A percentile compares a stretch with the other conserved stretches of the same genome.
Conservation (phyloP, 345 rosid species). For the Abelmoschus esculentus region DNA sequence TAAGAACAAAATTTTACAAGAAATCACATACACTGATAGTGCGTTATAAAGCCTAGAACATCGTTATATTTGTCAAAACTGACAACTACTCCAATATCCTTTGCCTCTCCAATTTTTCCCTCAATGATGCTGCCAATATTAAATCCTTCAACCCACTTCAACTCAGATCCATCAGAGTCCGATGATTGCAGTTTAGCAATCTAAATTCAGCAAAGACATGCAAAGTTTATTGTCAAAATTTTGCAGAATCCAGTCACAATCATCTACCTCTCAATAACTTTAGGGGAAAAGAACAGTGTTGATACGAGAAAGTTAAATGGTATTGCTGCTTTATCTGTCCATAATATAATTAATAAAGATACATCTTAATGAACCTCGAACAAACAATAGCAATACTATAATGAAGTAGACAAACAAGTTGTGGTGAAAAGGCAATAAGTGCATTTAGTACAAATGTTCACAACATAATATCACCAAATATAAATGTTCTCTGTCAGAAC, state of each 20-base stretch:
- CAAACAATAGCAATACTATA: too few relatives aligned
- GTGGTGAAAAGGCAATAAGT: neutral
- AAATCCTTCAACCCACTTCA: conserved; percentile 71
- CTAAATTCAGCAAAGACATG: conserved; percentile 29
- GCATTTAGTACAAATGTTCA: neutral
- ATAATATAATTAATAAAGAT: neutral
- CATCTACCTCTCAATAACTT: neutral
- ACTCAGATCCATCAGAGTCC: conserved; percentile 34
- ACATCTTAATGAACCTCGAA: neutral
- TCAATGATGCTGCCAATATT: conserved; percentile 56
- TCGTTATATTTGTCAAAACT: conserved; percentile 54
- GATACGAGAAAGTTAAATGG: neutral
- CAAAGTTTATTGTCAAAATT: neutral
- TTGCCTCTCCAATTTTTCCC: conserved; percentile 64
- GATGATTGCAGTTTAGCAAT: conserved; percentile 57
- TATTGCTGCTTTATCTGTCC: neutral
- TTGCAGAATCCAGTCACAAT: neutral
- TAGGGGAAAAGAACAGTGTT: neutral
- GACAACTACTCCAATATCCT: conserved; percentile 76
- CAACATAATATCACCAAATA: neutral
- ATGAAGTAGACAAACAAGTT: neutral
- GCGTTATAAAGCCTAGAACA: conserved; percentile 74
- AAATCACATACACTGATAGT: conserved; percentile 59
- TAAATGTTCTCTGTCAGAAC: neutral
- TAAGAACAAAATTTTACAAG: neutral